Percentiles rank a stretch among this genome's conserved stretches.
Conservation (phyloP, 2,329 filamentous ascomycete genomes). For the Fusarium tupiense region DNA sequence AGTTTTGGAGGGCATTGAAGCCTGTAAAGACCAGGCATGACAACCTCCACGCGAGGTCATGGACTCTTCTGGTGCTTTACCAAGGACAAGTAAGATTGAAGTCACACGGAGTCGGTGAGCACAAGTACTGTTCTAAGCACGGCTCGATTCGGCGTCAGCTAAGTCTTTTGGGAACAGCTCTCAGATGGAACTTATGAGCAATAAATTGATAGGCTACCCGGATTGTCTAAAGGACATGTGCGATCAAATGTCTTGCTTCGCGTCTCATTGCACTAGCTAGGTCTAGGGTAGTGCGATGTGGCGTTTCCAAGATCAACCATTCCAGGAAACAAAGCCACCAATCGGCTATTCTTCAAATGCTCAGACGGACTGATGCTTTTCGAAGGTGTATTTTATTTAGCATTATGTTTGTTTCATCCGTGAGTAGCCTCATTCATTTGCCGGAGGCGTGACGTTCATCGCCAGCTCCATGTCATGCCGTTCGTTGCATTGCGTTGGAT, state of each 20-base stretch:
- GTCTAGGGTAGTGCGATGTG: too few species aligned
- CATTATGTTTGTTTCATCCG: rapidly evolving
- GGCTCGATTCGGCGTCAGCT: rapidly evolving
- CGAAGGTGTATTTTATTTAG: too few species aligned
- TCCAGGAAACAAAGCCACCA: too few species aligned
- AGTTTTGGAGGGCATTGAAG: not conserved
- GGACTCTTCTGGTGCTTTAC: rapidly evolving
- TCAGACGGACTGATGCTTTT: too few species aligned
- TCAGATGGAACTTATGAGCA: not conserved
- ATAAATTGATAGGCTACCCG: rapidly evolving
- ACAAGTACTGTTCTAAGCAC: not conserved
- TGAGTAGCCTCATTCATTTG: rapidly evolving
- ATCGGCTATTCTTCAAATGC: rapidly evolving
- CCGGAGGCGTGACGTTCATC: rapidly evolving
- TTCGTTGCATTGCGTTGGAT: not conserved
- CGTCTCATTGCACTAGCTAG: too few species aligned
- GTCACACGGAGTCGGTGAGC: not conserved
- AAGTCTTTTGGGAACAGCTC: too few species aligned
- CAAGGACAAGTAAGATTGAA: rapidly evolving
- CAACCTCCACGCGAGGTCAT: rapidly evolving
- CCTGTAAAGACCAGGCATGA: not conserved
- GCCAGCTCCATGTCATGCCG: rapidly evolving
- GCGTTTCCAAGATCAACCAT: too few species aligned
- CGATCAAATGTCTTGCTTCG: too few species aligned
- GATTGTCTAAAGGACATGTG: too few species aligned